Evolutionary conservation across 306 rosid species (phyloP).

Genomic region (Gastrolobium bilobum): DNA sequence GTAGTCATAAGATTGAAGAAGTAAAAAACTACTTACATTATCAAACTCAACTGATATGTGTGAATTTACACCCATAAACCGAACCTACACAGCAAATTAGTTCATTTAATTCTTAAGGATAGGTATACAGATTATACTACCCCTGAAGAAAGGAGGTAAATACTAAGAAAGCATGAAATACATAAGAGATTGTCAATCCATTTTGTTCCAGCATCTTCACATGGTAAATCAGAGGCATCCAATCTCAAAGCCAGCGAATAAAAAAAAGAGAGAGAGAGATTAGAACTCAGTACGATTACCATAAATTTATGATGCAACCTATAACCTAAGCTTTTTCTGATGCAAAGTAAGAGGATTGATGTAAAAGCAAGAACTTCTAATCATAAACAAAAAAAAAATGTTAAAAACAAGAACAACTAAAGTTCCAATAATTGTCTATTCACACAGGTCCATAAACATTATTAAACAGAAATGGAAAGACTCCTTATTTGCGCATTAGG

Average conservation of each 20-base stretch:
- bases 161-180: slow-evolving; percentile 29
- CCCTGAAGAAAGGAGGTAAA: not conserved
- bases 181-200: slow-evolving; percentile 16
- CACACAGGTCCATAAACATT: not conserved
- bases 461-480: not conserved
- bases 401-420: slow-evolving; percentile 20
- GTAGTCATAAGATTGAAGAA: slow-evolving; percentile 35
- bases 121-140: slow-evolving; percentile 10
- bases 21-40: slow-evolving; percentile 69
- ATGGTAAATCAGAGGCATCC: not conserved
- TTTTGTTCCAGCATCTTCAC: slow-evolving; percentile 37
- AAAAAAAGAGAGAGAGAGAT: not conserved
- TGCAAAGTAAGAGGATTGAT: slow-evolving; percentile 23
- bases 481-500: slow-evolving; percentile 15
- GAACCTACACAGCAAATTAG: slow-evolving; percentile 72
- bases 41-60: slow-evolving; percentile 89
- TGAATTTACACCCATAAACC: slow-evolving; percentile 93
- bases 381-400: slow-evolving; percentile 2
- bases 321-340: not conserved
- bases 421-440: slow-evolving; percentile 19
- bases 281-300: not conserved
- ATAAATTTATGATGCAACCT: slow-evolving; percentile 7
- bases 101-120: slow-evolving; percentile 31
- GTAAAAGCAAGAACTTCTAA: slow-evolving; percentile 22
- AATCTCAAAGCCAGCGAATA: slow-evolving; percentile 18